These are phyloP conservation scores for Paraconiothyrium brasiliense DNA, from an alignment of 2,329 filamentous ascomycete genomes.

Conservation along the genomic window DNA sequence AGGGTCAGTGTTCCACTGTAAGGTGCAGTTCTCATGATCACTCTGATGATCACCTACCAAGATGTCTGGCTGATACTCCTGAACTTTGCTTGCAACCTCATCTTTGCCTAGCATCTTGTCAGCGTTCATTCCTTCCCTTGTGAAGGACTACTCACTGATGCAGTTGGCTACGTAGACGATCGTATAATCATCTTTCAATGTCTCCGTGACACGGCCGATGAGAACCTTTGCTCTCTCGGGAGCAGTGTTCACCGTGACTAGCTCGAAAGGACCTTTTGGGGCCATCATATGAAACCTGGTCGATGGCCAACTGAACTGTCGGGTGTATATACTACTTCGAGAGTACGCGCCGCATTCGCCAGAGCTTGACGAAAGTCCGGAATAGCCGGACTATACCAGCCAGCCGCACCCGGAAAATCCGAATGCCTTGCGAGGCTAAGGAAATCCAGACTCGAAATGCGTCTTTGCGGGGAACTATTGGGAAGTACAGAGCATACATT, in stretches of 20 bases:
- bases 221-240: conserved; percentile 70
- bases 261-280: conserved; percentile 63
- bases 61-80: conserved; percentile 61
- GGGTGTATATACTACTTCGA: background rate
- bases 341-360: background rate
- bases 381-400: background rate
- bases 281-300: background rate
- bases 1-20: too few relatives aligned
- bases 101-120: conserved; percentile 56
- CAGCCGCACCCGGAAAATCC: too few relatives aligned
- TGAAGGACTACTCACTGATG: conserved; percentile 58
- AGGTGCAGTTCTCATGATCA: background rate
- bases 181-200: conserved; percentile 70
- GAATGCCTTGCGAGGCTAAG: too few relatives aligned
- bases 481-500: background rate
- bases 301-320: background rate
- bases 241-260: conserved; percentile 74
- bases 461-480: too few relatives aligned
- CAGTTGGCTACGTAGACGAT: conserved; percentile 70
- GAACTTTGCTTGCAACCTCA: conserved; percentile 64
- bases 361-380: background rate
- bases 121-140: background rate
- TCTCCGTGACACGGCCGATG: conserved; percentile 68
- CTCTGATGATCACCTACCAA: conserved; percentile 53
- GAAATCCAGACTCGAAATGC: too few relatives aligned